Conservation (phyloP, 2,329 filamentous ascomycete genomes). For the Nigrograna mackinnonii region DNA sequence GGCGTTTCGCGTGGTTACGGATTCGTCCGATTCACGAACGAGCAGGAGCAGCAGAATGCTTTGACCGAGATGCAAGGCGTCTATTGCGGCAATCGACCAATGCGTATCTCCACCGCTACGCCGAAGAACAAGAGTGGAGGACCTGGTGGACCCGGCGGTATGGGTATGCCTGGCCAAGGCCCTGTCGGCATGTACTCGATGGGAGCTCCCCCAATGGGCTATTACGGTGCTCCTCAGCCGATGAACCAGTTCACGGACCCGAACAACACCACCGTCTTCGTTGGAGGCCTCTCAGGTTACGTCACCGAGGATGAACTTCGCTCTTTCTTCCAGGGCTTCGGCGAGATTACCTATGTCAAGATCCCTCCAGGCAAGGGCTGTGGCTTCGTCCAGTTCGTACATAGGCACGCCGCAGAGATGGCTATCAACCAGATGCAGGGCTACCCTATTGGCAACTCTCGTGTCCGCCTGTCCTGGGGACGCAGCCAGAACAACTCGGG, state of each 20-base stretch:
- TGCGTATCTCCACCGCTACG: conserved; percentile 97
- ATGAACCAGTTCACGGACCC: conserved; percentile 99
- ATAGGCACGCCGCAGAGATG: conserved; percentile 98
- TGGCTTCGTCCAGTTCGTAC: conserved; percentile 98
- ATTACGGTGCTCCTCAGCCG: conserved; percentile 70
- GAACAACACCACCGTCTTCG: conserved; percentile 99
- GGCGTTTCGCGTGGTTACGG: conserved; percentile 98
- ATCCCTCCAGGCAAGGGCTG: conserved; percentile 99
- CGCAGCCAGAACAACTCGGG: conserved; percentile 99
- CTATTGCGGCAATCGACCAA: conserved; percentile 97
- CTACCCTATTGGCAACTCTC: conserved; percentile 98
- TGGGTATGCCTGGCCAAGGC: conserved; percentile 47
- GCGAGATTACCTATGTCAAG: conserved; percentile 99
- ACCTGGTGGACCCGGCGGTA: conserved; percentile 57
- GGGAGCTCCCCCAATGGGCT: conserved; percentile 69
- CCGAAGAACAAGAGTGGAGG: conserved; percentile 82
- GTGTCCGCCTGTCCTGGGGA: conserved; percentile 96
- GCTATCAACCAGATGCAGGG: conserved; percentile 99
- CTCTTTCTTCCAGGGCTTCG: conserved; percentile 99
- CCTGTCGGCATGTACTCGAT: conserved; percentile 70
- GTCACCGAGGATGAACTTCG: conserved; percentile 99
- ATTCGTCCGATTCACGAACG: conserved; percentile 95
- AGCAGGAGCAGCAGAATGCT: conserved; percentile 93
- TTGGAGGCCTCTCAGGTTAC: conserved; percentile 94
- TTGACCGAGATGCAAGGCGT: conserved; percentile 98